Percentiles rank a stretch among this genome's conserved stretches.
These are phyloP conservation scores for Orbilia blumenaviensis DNA, from an alignment of 2,329 filamentous ascomycete genomes.

Conservation along the genomic window DNA sequence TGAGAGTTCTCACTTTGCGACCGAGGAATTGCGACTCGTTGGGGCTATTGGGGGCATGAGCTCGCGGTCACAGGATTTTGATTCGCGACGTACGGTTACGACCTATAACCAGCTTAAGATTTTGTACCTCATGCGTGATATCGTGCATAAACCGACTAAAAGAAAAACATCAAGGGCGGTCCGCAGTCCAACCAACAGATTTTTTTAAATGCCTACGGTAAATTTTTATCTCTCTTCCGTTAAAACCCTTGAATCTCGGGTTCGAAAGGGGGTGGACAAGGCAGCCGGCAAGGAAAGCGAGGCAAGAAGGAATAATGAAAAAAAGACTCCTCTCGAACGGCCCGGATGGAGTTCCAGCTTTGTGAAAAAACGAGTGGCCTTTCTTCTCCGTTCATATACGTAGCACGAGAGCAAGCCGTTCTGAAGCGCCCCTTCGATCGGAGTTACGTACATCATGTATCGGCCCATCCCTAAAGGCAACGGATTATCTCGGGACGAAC, in stretches of 20 bases:
- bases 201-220: constrained; percentile 2
- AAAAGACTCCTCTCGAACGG: background rate
- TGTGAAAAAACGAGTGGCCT: too few species aligned
- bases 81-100: background rate
- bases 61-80: background rate
- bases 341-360: background rate
- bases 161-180: too few species aligned
- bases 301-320: background rate
- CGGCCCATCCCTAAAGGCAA: constrained; percentile 18
- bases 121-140: constrained; percentile 9
- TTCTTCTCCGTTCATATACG: background rate
- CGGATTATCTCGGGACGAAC: constrained; percentile 46
- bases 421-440: constrained; percentile 5
- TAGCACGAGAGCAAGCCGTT: background rate
- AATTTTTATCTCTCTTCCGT: background rate
- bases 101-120: background rate
- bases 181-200: background rate
- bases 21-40: background rate
- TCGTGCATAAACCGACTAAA: constrained; percentile 6
- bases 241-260: background rate
- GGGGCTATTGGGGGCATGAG: background rate
- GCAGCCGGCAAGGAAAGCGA: background rate
- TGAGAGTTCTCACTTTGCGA: background rate
- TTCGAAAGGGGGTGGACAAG: background rate
- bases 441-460: background rate